Evolutionary conservation across 176 grass and related monocot species (phyloP).

Genomic region (Alopecurus myosuroides): DNA sequence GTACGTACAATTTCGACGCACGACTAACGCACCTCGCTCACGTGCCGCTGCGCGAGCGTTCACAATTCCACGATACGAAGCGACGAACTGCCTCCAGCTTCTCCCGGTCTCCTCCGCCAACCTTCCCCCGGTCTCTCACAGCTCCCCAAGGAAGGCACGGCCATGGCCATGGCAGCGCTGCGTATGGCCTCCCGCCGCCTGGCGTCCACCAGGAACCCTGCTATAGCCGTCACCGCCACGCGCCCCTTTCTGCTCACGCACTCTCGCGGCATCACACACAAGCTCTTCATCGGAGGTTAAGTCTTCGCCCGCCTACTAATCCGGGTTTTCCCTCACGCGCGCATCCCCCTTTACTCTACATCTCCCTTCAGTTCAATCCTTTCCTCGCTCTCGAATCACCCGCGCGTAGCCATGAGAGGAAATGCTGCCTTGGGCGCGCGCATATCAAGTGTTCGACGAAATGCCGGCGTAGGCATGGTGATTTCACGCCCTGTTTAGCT

Average conservation of each 20-base stretch:
- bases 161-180: constrained; percentile 36
- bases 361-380: neutral
- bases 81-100: neutral
- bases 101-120: neutral
- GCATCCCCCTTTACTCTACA: neutral
- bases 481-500: neutral
- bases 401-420: neutral
- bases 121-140: too few relatives aligned
- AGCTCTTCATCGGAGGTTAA: constrained; percentile 41
- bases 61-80: neutral
- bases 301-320: neutral
- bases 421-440: neutral
- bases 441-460: constrained; percentile 23
- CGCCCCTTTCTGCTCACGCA: constrained; percentile 20
- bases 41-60: neutral
- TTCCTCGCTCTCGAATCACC: neutral
- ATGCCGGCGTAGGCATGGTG: neutral
- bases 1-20: too few relatives aligned
- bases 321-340: neutral
- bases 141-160: neutral
- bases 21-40: too few relatives aligned
- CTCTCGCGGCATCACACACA: constrained; percentile 41
- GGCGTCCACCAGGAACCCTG: neutral
- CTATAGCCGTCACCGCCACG: neutral
- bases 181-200: constrained; percentile 27